Base-by-base conservation (phyloP, 176 grass and related monocot genomes). In the Juncus inflexus region DNA sequence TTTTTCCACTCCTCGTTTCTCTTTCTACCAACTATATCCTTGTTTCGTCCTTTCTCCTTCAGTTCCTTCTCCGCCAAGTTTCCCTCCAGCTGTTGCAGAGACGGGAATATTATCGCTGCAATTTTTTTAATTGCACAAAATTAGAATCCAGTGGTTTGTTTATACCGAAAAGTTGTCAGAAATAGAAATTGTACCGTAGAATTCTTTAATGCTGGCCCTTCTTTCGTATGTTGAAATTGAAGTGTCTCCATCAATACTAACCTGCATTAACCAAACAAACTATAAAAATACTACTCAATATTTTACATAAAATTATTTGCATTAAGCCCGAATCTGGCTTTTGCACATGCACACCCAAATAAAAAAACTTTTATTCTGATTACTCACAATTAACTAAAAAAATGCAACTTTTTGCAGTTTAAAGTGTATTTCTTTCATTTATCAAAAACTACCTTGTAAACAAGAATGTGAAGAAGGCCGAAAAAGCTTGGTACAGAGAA, bases 381-480 rank as follows among this genome's bases (percentile, higher is more conserved):
- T 28, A 28, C 19, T 28, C 19, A 28, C 19, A 28, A 28, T 28
- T 28, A 28, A 28, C 19, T 28, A 28, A 28, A 28, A 28, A 28
- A 28, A 28, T 28, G 19, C 19, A 28, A 28, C 19, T 28, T 28
- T 28, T 28, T 28, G 19, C 19, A 28, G 19, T 28, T 28, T 28
- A 28, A 1, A 28, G 19, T 28, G 19, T 28, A 28, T 28, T 28
- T 28, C 19, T 28, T 28, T 28, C 19, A 28, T 28, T 4, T 14
- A 74, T 53, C 58, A 9, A 19, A n/a, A 3, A 50, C 7, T 55
- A 94, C 89, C 95, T 99, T 82, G 69, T 90, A 99, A 3, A 99
- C 83, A 74, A 99, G 89, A 68, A 99, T 75, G 42, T 99, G 83
- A n/a, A 99, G 89, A n/a, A 99, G 89, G 65, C 95, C 95, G 67